Conservation (phyloP, 2,329 filamentous ascomycete species). For the Hypomyces rosellus region DNA sequence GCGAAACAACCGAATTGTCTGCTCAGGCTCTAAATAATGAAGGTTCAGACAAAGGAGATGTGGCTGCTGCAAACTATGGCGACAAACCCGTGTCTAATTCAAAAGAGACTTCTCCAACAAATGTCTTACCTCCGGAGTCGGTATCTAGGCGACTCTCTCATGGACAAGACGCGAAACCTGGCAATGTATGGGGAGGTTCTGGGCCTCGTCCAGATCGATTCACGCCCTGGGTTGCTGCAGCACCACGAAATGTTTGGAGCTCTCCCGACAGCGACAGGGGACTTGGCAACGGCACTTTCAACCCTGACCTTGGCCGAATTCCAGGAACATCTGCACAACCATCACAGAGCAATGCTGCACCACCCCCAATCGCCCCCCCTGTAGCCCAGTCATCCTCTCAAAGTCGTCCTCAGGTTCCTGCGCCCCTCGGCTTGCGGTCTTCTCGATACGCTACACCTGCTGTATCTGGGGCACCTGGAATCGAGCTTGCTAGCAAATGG, state of each 20-base stretch:
- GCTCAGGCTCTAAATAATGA: constrained; percentile 9
- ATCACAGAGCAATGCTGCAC: constrained; percentile 32
- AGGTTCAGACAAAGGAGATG: constrained; percentile 1
- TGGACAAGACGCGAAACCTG: constrained; percentile 26
- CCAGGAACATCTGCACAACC: constrained; percentile 32
- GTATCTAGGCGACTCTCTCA: constrained; percentile 26
- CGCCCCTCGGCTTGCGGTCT: constrained; percentile 27
- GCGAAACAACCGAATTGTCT: constrained; percentile 13
- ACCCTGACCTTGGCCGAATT: constrained; percentile 49
- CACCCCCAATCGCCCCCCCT: constrained; percentile 40
- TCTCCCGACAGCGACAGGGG: constrained; percentile 64
- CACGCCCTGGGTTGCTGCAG: constrained; percentile 42
- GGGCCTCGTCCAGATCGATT: constrained; percentile 42
- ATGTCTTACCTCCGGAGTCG: constrained; percentile 13
- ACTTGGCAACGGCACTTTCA: constrained; percentile 74
- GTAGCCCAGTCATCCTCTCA: constrained; percentile 20
- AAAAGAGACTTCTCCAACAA: constrained; percentile 14
- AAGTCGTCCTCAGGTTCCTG: constrained; percentile 23
- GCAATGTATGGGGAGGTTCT: constrained; percentile 32
- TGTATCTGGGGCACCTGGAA: constrained; percentile 17
- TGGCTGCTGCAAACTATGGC: not conserved
- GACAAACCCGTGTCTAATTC: constrained; percentile 6
- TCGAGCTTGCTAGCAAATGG: constrained; percentile 37
- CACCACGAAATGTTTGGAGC: constrained; percentile 64
- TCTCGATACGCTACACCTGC: constrained; percentile 17